These are phyloP conservation scores for Besnoitia besnoiti DNA, from an alignment of 169 alveolate genomes.

Conservation along the genomic window DNA sequence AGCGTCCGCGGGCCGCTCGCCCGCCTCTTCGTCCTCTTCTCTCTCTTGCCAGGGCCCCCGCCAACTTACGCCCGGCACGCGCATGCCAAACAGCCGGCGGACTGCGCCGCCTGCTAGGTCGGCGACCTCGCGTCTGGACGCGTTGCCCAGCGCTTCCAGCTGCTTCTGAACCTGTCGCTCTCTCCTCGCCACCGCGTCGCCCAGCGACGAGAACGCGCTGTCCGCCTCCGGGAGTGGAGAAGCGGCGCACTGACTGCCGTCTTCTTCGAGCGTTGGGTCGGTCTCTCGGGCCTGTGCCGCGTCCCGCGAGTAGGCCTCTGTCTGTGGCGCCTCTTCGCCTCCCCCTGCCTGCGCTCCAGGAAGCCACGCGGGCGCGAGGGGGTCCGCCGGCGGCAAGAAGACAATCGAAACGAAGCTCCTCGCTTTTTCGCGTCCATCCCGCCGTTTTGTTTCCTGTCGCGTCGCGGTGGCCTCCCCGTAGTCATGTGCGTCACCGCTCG, in stretches of 20 bases:
- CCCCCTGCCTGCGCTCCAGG: not conserved
- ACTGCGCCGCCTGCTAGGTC: not conserved
- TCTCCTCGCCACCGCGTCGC: not conserved
- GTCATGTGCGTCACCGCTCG: not conserved
- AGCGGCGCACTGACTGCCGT: not conserved
- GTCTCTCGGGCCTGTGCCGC: not conserved
- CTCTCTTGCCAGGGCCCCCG: slow-evolving; percentile 12
- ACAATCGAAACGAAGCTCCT: not conserved
- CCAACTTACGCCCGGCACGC: slow-evolving; percentile 41
- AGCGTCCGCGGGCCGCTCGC: too few relatives aligned
- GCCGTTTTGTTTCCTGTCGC: not conserved
- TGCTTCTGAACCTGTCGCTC: not conserved
- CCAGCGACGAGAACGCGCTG: not conserved
- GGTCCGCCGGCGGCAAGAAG: not conserved
- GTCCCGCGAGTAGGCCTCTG: not conserved
- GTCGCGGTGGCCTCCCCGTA: not conserved
- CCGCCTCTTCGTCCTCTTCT: not conserved
- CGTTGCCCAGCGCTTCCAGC: not conserved
- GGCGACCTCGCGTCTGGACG: not conserved
- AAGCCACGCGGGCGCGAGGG: not conserved
- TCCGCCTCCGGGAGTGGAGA: too few relatives aligned
- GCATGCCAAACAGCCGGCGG: slow-evolving; percentile 17
- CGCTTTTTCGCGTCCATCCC: not conserved
- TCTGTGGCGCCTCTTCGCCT: not conserved
- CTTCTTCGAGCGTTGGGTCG: not conserved